Base-by-base conservation (phyloP, 768 basidiomycete genomes). In the Lactarius hengduanensis region DNA sequence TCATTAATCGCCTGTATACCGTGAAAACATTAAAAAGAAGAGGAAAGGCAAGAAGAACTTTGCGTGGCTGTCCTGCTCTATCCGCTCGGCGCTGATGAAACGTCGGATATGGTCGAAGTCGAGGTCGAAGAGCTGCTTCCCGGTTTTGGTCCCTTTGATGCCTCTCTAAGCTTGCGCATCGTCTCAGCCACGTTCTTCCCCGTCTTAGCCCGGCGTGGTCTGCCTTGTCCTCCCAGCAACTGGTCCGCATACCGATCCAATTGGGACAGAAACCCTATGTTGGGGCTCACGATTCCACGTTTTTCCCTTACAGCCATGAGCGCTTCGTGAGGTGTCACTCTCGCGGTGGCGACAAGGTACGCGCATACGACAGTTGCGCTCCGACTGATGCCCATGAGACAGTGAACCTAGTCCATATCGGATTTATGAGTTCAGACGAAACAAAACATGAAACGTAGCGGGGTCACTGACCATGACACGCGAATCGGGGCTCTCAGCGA, bases 351-450 rank as follows among this genome's bases (percentile, higher is more conserved):
- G 61, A 78, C 70, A 59, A 77, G 77, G 76, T 91, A 92, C 61
- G 90, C 91, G 69, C 88, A 88, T 4, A 92, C 85, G 50, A 92
- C 83, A 3, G 89, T 91, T 0, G 91, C 84, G 54, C 89, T 90
- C 30, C 91, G 83, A 70, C 88, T 90, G 62, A 92, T 81, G 47
- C 91, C 91, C 76, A 87, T 85, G 54, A 87, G 75, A 74, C 91
- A 92, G 74, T 93, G 91, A 16, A 92, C 88, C 89, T 91, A 26
- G 15, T 26, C 5, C 50, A 34, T 36, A 57, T 15, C 15, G 8
- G 53, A 45, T 7, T 5, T 4, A 16, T 47, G 16, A 11, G 47
- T 59, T 30, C 18, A 38, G 18, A 43, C 50, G 32, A 38, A 55
- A 15, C 41, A 13, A 13, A 10, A 22, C 30, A 22, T 0, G 34